Evolutionary conservation across 2,329 filamentous ascomycete genomes (phyloP).

Genomic region (Clarireedia hainanense): DNA sequence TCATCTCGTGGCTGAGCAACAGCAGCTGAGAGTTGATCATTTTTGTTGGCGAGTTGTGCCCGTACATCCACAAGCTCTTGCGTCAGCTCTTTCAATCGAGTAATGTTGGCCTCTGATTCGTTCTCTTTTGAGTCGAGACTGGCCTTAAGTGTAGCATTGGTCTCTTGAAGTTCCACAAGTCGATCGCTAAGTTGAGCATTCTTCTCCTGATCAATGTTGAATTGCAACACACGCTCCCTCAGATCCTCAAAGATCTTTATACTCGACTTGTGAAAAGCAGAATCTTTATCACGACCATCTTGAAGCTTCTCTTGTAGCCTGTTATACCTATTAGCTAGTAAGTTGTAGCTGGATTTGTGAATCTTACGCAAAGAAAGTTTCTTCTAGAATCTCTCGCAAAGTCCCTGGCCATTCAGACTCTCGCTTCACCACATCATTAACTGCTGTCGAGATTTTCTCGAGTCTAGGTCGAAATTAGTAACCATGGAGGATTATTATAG

Average conservation of each 20-base stretch:
- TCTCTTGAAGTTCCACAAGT: slow-evolving; percentile 18
- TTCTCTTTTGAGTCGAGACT: slow-evolving; percentile 11
- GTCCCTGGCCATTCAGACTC: slow-evolving; percentile 12
- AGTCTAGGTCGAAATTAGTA: slow-evolving; percentile 17
- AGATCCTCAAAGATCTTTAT: neutral
- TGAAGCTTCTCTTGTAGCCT: neutral
- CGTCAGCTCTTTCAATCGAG: slow-evolving; percentile 14
- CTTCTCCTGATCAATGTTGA: slow-evolving; percentile 10
- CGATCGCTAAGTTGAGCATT: slow-evolving; percentile 14
- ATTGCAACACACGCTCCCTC: neutral
- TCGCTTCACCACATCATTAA: slow-evolving; percentile 12
- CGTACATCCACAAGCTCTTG: slow-evolving; percentile 14
- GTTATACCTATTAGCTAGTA: neutral
- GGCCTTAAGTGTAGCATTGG: slow-evolving; percentile 14
- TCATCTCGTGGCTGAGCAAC: slow-evolving; percentile 18
- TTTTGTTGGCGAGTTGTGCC: slow-evolving; percentile 16
- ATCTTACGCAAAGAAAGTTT: slow-evolving; percentile 19
- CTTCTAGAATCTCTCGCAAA: slow-evolving; percentile 19
- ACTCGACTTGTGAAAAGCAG: neutral
- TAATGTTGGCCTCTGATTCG: slow-evolving; percentile 11
- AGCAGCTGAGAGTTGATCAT: slow-evolving; percentile 15
- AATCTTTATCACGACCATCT: neutral
- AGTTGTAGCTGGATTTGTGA: neutral
- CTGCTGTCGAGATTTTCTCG: slow-evolving; percentile 12
- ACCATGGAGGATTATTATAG: neutral